These are phyloP conservation scores for Syzygium malaccense DNA, from an alignment of 441 rosid genomes.

Conservation along the genomic window DNA sequence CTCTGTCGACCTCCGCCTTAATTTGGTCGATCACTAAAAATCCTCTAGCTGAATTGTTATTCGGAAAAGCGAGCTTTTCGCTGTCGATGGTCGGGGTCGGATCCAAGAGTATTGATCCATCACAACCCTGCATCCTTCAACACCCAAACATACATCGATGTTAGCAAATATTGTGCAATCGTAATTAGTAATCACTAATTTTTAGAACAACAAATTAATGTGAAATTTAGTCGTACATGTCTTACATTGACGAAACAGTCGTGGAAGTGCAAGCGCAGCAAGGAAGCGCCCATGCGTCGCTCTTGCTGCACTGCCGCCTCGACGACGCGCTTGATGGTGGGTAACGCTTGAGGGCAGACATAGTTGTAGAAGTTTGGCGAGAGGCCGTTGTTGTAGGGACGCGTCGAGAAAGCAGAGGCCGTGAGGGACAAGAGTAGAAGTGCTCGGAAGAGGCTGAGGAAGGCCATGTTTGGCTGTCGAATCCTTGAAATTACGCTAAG, in stretches of 20 bases:
- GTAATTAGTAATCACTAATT: not conserved
- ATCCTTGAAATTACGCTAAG: not conserved
- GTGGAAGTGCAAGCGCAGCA: conserved; percentile 19
- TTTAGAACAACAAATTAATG: not conserved
- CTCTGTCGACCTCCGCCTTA: conserved; percentile 4
- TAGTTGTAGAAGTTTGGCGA: not conserved
- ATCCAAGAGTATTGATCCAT: not conserved
- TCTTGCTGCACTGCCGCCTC: conserved; percentile 7
- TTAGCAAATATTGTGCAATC: not conserved
- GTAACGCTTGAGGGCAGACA: conserved; percentile 18
- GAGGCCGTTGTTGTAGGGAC: not conserved
- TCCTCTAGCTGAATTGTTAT: not conserved
- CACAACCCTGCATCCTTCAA: not conserved
- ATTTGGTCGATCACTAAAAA: conserved; percentile 10
- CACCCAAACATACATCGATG: not conserved
- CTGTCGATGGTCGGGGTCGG: not conserved
- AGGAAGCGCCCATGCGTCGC: conserved; percentile 19
- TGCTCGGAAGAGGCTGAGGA: not conserved
- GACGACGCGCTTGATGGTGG: not conserved
- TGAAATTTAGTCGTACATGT: not conserved
- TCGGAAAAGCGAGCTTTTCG: not conserved
- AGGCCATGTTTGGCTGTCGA: not conserved
- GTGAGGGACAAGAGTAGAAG: not conserved
- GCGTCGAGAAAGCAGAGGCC: not conserved
- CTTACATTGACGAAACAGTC: conserved; percentile 12